Evolutionary conservation across 345 rosid genomes (phyloP).

Genomic region (Erodium maritimum): DNA sequence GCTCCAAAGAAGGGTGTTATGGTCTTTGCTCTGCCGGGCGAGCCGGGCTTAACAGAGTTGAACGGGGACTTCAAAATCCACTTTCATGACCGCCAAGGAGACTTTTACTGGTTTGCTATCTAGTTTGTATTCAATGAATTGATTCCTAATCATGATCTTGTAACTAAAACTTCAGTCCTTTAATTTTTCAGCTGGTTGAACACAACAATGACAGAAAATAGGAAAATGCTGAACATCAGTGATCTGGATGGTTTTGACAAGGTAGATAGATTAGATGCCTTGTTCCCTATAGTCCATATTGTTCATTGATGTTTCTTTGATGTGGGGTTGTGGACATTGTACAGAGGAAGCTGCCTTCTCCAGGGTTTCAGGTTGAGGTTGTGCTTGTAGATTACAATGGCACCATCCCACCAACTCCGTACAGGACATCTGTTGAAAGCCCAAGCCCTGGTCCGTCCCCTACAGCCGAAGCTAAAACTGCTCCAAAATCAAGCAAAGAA

Average conservation of each 20-base stretch:
- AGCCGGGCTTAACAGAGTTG: slow-evolving; percentile 80
- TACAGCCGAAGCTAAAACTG: slow-evolving; percentile 7
- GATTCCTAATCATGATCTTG: slow-evolving; percentile 1
- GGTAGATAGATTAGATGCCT: slow-evolving; percentile 23
- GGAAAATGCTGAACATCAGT: slow-evolving; percentile 44
- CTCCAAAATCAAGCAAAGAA: slow-evolving; percentile 10
- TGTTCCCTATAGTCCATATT: not conserved
- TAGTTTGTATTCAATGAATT: not conserved
- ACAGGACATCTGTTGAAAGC: not conserved
- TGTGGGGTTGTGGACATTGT: not conserved
- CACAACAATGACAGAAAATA: slow-evolving; percentile 72
- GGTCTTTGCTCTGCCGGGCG: slow-evolving; percentile 89
- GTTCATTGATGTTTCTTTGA: too few relatives aligned
- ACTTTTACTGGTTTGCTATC: slow-evolving; percentile 63
- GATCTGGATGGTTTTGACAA: slow-evolving; percentile 91
- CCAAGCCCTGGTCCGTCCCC: not conserved
- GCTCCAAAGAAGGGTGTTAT: slow-evolving; percentile 81
- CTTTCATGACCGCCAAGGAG: slow-evolving; percentile 86
- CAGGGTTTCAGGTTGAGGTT: slow-evolving; percentile 81
- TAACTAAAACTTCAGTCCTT: slow-evolving; percentile 1
- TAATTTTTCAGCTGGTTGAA: slow-evolving; percentile 65
- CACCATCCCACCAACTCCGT: not conserved
- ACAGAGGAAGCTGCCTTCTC: slow-evolving; percentile 85
- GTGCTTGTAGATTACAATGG: slow-evolving; percentile 50
- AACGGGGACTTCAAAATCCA: slow-evolving; percentile 81